These are phyloP conservation scores for Trametes sp. DNA, from an alignment of 1,284 basidiomycete genomes.

Conservation along the genomic window DNA sequence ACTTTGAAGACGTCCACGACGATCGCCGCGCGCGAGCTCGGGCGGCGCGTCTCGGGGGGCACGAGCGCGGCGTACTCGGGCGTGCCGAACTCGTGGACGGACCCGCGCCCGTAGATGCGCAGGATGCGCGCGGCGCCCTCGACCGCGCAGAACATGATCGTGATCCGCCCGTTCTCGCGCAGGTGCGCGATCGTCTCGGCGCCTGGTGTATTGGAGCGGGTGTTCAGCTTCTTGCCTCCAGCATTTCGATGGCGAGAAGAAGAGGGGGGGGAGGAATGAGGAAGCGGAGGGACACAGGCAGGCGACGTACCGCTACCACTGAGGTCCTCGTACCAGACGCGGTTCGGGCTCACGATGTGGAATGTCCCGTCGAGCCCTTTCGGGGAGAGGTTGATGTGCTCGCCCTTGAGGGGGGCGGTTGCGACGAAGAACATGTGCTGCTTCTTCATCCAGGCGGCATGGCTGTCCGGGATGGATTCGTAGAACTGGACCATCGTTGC, in stretches of 20 bases:
- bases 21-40: slow-evolving; percentile 61
- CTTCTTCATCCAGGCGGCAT: slow-evolving; percentile 56
- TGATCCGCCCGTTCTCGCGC: slow-evolving; percentile 62
- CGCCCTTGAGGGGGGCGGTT: slow-evolving; percentile 56
- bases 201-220: slow-evolving; percentile 40
- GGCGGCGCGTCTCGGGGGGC: slow-evolving; percentile 50
- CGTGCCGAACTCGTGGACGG: slow-evolving; percentile 60
- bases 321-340: slow-evolving; percentile 66
- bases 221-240: not conserved
- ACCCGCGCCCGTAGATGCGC: slow-evolving; percentile 38
- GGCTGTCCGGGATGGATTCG: slow-evolving; percentile 53
- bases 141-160: slow-evolving; percentile 39
- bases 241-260: too few relatives aligned
- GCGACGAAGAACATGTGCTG: slow-evolving; percentile 67
- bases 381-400: slow-evolving; percentile 63
- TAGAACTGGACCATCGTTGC: slow-evolving; percentile 55
- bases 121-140: not conserved
- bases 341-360: slow-evolving; percentile 52
- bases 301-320: slow-evolving; percentile 57
- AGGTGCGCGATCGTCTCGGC: slow-evolving; percentile 64
- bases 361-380: slow-evolving; percentile 60
- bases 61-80: slow-evolving; percentile 56
- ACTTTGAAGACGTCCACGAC: slow-evolving; percentile 60
- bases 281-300: not conserved
- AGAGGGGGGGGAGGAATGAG: not conserved